phyloP scores from a whole-genome alignment of 2,329 filamentous ascomycete species.

The Claviceps spartinae region DNA sequence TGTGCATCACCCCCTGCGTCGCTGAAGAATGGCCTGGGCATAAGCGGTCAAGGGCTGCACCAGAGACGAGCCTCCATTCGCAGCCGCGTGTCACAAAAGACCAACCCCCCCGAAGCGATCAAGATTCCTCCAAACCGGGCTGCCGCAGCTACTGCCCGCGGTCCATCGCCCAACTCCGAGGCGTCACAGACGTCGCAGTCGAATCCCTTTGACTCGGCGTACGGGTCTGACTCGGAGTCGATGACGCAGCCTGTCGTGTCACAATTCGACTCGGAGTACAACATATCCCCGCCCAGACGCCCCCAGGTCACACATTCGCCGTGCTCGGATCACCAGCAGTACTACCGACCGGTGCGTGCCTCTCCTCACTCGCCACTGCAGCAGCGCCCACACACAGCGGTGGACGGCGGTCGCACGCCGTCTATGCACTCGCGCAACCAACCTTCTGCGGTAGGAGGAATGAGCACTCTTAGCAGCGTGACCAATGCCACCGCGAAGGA shows the following conservation, averaged over 20 bases:
- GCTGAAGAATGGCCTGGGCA: background rate
- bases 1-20: background rate
- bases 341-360: constrained; percentile 48
- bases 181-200: constrained; percentile 18
- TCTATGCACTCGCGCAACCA: constrained; percentile 31
- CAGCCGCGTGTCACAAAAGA: constrained; percentile 40
- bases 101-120: constrained; percentile 37
- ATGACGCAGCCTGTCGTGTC: constrained; percentile 18
- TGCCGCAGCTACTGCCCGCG: constrained; percentile 10
- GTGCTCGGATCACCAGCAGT: constrained; percentile 30
- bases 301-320: constrained; percentile 19
- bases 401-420: constrained; percentile 17
- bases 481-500: constrained; percentile 33
- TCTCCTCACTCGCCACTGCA: constrained; percentile 51
- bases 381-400: constrained; percentile 42
- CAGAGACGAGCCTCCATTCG: constrained; percentile 34
- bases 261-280: constrained; percentile 21
- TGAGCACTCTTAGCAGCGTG: constrained; percentile 44
- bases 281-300: constrained; percentile 11
- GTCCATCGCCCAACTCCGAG: constrained; percentile 19
- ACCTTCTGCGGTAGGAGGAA: constrained; percentile 37
- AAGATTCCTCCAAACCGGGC: constrained; percentile 31
- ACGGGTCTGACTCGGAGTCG: constrained; percentile 33
- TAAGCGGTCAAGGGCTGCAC: background rate
- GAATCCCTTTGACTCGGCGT: constrained; percentile 31